Percentiles rank a stretch among this genome's conserved stretches.
Conservation (phyloP, 495 filamentous ascomycete genomes). For the Durotheca rogersii region DNA sequence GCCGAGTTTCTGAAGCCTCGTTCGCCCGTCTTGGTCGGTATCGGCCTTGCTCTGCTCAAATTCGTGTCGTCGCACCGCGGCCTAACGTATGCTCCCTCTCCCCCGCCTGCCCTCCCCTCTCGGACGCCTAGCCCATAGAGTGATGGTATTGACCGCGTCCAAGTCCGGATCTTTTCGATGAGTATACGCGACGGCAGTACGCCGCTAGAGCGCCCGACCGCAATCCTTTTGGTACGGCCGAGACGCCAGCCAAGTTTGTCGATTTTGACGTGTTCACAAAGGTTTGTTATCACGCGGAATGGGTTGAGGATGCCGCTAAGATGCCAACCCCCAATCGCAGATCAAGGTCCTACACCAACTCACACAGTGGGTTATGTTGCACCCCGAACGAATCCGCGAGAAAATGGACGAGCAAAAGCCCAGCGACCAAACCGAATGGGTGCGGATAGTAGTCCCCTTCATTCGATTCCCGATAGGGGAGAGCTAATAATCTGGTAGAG, state of each 20-base stretch:
- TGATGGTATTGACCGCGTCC: constrained; percentile 10
- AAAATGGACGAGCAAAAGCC: constrained; percentile 82
- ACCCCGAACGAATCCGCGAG: constrained; percentile 80
- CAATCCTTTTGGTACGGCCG: constrained; percentile 86
- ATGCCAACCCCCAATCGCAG: constrained; percentile 31
- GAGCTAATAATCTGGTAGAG: constrained; percentile 57
- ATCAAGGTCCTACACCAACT: constrained; percentile 88
- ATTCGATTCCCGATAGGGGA: constrained; percentile 5
- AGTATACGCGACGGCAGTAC: constrained; percentile 91
- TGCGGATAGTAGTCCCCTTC: constrained; percentile 45
- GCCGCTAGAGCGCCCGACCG: constrained; percentile 72
- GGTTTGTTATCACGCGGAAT: constrained; percentile 35
- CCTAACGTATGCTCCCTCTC: constrained; percentile 65
- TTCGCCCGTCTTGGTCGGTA: constrained; percentile 71
- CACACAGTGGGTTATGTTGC: constrained; percentile 85
- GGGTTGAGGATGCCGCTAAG: constrained; percentile 10
- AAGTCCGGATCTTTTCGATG: constrained; percentile 87
- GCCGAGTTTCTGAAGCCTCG: constrained; percentile 77
- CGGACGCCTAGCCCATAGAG: background rate
- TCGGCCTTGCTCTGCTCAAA: constrained; percentile 88
- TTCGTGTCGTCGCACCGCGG: constrained; percentile 92
- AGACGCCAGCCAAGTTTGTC: constrained; percentile 67
- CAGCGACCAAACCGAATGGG: constrained; percentile 80
- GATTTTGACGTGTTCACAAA: constrained; percentile 84
- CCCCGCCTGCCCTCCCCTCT: constrained; percentile 3